Percentiles rank a stretch among this genome's conserved stretches.
Evolutionary conservation across 2,329 filamentous ascomycete genomes (phyloP).

Genomic region (Curvularia verruculosa): DNA sequence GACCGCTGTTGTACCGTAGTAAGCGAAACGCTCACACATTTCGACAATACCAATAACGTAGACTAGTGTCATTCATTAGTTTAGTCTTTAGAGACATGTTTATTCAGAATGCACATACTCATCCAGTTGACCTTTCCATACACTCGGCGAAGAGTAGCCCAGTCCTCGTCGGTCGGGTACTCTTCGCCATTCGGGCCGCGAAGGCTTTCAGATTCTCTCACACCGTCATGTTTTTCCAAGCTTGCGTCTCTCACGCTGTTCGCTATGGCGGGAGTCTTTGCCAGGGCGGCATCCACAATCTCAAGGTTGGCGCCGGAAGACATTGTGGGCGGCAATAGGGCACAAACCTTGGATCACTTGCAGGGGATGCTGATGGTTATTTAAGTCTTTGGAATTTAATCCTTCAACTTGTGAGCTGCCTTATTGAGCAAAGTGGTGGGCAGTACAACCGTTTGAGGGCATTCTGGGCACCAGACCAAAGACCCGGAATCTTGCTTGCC

Average conservation of each 20-base stretch:
- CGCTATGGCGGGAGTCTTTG: slow-evolving; percentile 14
- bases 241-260: slow-evolving; percentile 10
- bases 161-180: slow-evolving; percentile 39
- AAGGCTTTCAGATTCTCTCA: slow-evolving; percentile 16
- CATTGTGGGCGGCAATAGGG: slow-evolving; percentile 13
- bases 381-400: slow-evolving; percentile 6
- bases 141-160: slow-evolving; percentile 37
- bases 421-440: slow-evolving; percentile 19
- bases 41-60: slow-evolving; percentile 42
- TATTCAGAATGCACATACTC: slow-evolving; percentile 10
- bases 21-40: slow-evolving; percentile 40
- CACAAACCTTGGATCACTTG: background rate
- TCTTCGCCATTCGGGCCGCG: slow-evolving; percentile 32
- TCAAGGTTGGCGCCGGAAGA: slow-evolving; percentile 28
- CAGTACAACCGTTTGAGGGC: slow-evolving; percentile 1
- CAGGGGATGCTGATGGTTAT: background rate
- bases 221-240: slow-evolving; percentile 18
- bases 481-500: slow-evolving; percentile 1
- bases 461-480: slow-evolving; percentile 20
- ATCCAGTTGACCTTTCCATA: slow-evolving; percentile 40
- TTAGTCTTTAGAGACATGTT: background rate
- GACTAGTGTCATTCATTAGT: slow-evolving; percentile 4
- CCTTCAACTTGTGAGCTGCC: slow-evolving; percentile 23
- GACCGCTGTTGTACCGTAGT: slow-evolving; percentile 37
- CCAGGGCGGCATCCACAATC: slow-evolving; percentile 23